Conservation (phyloP, 164 flowering plant genomes). For the Dillenia turbinata region DNA sequence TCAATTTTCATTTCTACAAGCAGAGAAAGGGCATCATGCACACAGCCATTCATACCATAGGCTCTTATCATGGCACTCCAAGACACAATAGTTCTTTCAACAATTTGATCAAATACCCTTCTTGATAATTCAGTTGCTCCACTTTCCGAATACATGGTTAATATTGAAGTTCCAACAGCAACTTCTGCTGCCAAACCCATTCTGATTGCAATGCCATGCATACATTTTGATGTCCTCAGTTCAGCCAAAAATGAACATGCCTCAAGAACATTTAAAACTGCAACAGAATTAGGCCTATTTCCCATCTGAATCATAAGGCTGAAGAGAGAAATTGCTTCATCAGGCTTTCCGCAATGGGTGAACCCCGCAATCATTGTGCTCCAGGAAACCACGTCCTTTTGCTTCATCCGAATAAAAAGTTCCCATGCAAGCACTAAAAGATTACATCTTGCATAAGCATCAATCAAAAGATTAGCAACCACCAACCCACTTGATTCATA, state of each 20-base stretch:
- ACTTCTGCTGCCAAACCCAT: conserved; percentile 46
- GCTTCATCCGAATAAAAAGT: conserved; percentile 35
- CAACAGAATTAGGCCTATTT: conserved; percentile 41
- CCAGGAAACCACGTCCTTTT: conserved; percentile 59
- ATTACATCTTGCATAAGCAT: conserved; percentile 62
- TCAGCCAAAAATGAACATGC: conserved; percentile 67
- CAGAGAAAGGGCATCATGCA: conserved; percentile 50
- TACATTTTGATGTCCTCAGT: conserved; percentile 48
- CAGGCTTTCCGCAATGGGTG: conserved; percentile 54
- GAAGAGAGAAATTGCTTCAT: conserved; percentile 60
- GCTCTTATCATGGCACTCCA: conserved; percentile 84
- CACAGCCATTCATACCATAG: conserved; percentile 64
- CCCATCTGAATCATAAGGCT: conserved; percentile 37
- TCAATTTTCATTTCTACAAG: conserved; percentile 44
- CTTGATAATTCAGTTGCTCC: conserved; percentile 58
- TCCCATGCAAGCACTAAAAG: conserved; percentile 41
- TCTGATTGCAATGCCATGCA: conserved; percentile 69
- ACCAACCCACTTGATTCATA: conserved; percentile 41
- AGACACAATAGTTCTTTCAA: conserved; percentile 44
- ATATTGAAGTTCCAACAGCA: conserved; percentile 63
- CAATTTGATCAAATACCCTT: conserved; percentile 55
- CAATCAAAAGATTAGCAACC: conserved; percentile 50
- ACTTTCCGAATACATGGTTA: conserved; percentile 77
- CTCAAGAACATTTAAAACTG: conserved; percentile 58
- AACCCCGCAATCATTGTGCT: conserved; percentile 79